These are phyloP conservation scores for Tylopilus plumbeoviolaceoides DNA, from an alignment of 768 basidiomycete genomes.

Conservation along the genomic window DNA sequence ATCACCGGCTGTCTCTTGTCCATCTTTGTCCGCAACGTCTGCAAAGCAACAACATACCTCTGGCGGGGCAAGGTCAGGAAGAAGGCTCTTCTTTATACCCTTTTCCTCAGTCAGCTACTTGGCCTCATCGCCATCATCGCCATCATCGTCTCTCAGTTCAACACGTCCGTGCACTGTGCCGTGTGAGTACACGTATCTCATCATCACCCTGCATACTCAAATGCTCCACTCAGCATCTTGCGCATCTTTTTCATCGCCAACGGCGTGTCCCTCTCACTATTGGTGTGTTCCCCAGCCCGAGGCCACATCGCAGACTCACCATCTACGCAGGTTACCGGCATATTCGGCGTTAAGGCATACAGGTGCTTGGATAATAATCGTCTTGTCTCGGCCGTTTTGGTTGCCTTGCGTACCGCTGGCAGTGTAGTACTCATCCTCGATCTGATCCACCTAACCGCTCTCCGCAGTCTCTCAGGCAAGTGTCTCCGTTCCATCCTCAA, in stretches of 20 bases:
- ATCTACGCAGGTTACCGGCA: constrained; percentile 49
- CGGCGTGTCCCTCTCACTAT: constrained; percentile 36
- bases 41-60: constrained; percentile 42
- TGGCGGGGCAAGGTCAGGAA: constrained; percentile 53
- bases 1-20: neutral
- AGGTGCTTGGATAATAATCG: constrained; percentile 58
- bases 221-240: constrained; percentile 30
- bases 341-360: constrained; percentile 64
- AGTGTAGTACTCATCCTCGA: constrained; percentile 41
- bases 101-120: constrained; percentile 28
- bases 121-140: constrained; percentile 43
- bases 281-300: constrained; percentile 28
- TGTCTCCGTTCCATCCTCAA: neutral
- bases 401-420: constrained; percentile 41
- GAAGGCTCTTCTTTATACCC: constrained; percentile 50
- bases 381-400: constrained; percentile 44
- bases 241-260: constrained; percentile 24
- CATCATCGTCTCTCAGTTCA: constrained; percentile 46
- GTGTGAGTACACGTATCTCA: neutral
- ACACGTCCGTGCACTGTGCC: constrained; percentile 6
- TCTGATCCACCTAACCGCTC: constrained; percentile 34
- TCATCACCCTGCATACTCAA: neutral
- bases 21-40: constrained; percentile 3
- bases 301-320: neutral
- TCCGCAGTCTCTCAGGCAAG: constrained; percentile 47